Evolutionary conservation across 2,329 filamentous ascomycete genomes (phyloP).

Genomic region (Arthroderma sp.): DNA sequence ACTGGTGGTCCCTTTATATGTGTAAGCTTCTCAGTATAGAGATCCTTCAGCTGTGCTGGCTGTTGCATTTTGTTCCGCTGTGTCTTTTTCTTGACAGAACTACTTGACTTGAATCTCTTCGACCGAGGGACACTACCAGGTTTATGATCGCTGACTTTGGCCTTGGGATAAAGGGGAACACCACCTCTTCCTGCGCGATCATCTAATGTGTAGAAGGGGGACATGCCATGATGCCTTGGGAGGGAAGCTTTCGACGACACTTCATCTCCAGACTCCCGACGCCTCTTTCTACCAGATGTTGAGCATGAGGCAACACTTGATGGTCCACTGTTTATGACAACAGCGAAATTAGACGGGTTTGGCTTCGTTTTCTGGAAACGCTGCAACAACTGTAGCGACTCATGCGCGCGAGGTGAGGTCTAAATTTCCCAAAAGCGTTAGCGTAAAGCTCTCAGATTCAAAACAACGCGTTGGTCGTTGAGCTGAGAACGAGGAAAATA

Average conservation of each 20-base stretch:
- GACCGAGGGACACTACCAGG: background rate
- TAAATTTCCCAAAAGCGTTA: too few species aligned
- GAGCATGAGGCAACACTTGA: too few species aligned
- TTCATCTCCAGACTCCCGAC: background rate
- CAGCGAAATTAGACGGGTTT: too few species aligned
- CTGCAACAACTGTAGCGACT: too few species aligned
- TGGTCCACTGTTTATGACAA: too few species aligned
- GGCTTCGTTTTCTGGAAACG: too few species aligned
- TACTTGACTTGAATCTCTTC: too few species aligned
- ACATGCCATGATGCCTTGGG: slow-evolving; percentile 4
- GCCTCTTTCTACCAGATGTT: background rate
- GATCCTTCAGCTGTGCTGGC: background rate
- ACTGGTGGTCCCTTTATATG: slow-evolving; percentile 20
- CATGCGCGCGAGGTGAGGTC: too few species aligned
- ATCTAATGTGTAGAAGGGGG: slow-evolving; percentile 2
- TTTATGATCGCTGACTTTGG: background rate
- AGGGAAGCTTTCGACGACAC: background rate
- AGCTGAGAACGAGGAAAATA: too few species aligned
- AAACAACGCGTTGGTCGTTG: too few species aligned
- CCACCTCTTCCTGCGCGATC: background rate
- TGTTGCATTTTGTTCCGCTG: background rate
- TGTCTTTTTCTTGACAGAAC: too few species aligned
- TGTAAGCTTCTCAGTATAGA: slow-evolving; percentile 15
- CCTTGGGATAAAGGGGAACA: background rate
- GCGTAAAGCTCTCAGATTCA: too few species aligned